Base-by-base conservation (phyloP, 208 protist species). In the Tritrichomonas foetus region DNA sequence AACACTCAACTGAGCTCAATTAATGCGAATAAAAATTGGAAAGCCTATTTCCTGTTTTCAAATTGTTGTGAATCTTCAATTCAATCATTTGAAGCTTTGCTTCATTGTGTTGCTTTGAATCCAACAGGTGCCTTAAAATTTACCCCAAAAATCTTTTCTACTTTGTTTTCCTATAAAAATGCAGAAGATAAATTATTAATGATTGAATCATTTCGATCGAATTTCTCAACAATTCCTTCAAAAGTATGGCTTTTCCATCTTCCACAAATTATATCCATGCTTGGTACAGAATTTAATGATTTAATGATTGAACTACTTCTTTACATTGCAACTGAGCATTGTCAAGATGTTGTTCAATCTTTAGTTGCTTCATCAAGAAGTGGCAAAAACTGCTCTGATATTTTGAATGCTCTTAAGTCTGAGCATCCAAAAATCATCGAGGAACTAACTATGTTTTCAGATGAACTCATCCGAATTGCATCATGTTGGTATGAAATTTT, bases 401-500 rank as follows among this genome's bases (percentile, higher is more conserved):
- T 89, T 49, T 39, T 57, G 3, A 89, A 61, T n/a, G 39, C 2
- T 3, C 39, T 89, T 20, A 53, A n/a, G 3, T 57, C 20, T 25
- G 30, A 30, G 0, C 47, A 89, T 89, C 78, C 41, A 33, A 22
- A 25, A 30, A 13, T 89, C 30, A 33, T 89, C 57, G 47, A 89
- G 39, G 47, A 89, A n/a, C 2, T 27, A 0, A 36, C 27, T 5
- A 89, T 57, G 1, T 49, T 30, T 3, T 9, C 41, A 57, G 41
- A 57, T 57, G 78, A 89, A 57, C n/a, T 89, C 2, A 47, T 89
- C 39, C 39, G 78, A 39, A 47, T 89, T 41, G 78, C 78, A 27
- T 53, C 47, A 9, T 89, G n/a, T n/a, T 89, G 78, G 78, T 89
- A 33, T 33, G 78, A 89, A 57, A 89, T 89, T 8, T 89, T 25